A percentile compares a stretch with the other conserved stretches of the same genome.
Conservation (phyloP, 306 rosid genomes). For the Rosa rugosa region DNA sequence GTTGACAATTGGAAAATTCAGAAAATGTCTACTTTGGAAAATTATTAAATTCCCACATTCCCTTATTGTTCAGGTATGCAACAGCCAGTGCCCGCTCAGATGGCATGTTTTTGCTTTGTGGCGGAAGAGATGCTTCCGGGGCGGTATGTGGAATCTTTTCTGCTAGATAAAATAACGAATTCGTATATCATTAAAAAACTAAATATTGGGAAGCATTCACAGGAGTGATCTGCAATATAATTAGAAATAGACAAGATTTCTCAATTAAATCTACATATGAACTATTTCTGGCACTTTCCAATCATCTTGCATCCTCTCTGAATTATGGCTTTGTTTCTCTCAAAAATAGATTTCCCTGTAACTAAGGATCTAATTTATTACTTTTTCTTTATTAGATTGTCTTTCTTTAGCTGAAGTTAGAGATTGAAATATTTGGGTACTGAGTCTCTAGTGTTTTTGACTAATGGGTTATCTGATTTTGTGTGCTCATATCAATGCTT, state of each 20-base stretch:
- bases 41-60: background rate
- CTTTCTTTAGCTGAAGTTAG: background rate
- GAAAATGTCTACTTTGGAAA: conserved; percentile 14
- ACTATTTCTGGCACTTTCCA: background rate
- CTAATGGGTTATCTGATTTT: conserved; percentile 4
- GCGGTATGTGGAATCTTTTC: conserved; percentile 55
- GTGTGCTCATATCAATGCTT: conserved; percentile 27
- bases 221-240: background rate
- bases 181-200: background rate
- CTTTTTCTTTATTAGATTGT: background rate
- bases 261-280: background rate
- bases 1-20: conserved; percentile 14
- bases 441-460: background rate
- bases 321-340: background rate
- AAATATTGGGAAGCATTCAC: background rate
- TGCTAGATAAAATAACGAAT: background rate
- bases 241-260: background rate
- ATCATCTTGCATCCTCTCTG: background rate
- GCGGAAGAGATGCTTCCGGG: conserved; percentile 96
- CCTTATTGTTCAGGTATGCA: conserved; percentile 81
- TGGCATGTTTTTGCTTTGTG: conserved; percentile 99
- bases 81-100: conserved; percentile 99
- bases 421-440: background rate
- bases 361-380: background rate
- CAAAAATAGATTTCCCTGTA: background rate